Base-by-base conservation (phyloP, 768 basidiomycete genomes). In the Mycena pura region DNA sequence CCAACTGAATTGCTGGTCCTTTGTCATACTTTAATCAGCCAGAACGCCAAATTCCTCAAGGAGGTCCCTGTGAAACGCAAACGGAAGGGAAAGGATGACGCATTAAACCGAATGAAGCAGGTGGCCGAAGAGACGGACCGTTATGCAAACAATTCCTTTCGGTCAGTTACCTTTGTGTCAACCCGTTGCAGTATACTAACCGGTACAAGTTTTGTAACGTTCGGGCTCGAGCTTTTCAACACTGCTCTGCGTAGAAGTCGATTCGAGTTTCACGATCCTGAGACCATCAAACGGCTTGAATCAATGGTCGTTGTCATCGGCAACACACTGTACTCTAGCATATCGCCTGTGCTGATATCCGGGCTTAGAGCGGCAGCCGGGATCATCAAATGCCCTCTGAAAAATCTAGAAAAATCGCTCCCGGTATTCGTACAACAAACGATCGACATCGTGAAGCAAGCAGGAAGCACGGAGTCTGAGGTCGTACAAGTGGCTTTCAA, bases 211-310 rank as follows among this genome's bases (percentile, higher is more conserved):
- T 99, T 99, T 68, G 87, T 97, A 28, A 84, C 87, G 6, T 94
- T 99, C 67, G 97, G 97, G 39, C 80, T 99, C 39, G 95, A 99
- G 52, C 80, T 99, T 5, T 90, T 99, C 70, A 86, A 90, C 67
- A 92, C 93, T 4, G 95, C 94, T 0, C 86, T 93, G 69, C 87
- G 92, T 46, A 86, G 95, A 7, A 90, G 87, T 56, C 89, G 89
- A 19, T 95, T 99, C 68, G 89, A 96, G 70, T 89, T 96, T 69
- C 84, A 85, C 24, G 89, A 97, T 66, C 62, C 80, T 9, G 78
- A 84, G n/a, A 80, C 92, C 50, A 81, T 95, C 58, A 79, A 88
- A n/a, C 89, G 95, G 28, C 78, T 99, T 22, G 94, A 95, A 60
- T 85, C 94, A 0, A 91, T 98, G 79, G 88, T 96, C 14, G 79